phyloP scores from a whole-genome alignment of 2,329 filamentous ascomycete species.

The Talaromyces sp. region DNA sequence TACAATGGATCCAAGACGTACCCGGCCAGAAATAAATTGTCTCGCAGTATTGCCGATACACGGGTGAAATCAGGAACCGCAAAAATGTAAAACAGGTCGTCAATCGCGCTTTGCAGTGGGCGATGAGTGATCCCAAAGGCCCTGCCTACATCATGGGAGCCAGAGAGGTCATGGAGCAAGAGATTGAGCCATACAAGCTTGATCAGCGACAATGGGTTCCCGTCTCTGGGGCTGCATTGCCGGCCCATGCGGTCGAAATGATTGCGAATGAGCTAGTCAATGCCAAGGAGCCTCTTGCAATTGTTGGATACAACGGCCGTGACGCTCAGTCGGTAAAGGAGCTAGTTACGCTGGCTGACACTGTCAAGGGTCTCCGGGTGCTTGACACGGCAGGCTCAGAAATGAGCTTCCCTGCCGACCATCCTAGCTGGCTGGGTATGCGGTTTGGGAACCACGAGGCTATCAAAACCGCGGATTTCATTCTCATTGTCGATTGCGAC shows the following conservation, averaged over 20 bases:
- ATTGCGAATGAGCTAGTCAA: constrained; percentile 40
- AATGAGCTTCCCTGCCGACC: constrained; percentile 45
- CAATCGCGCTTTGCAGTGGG: constrained; percentile 77
- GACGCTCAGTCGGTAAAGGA: constrained; percentile 37
- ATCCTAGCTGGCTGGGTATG: constrained; percentile 60
- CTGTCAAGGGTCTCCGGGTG: constrained; percentile 44
- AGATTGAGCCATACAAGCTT: constrained; percentile 67
- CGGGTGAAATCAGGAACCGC: constrained; percentile 76
- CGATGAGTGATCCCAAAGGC: constrained; percentile 68
- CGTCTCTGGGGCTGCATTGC: constrained; percentile 61
- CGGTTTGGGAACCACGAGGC: constrained; percentile 68
- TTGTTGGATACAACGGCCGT: constrained; percentile 49
- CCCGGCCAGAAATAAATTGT: constrained; percentile 77
- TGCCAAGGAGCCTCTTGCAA: constrained; percentile 44
- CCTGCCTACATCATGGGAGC: constrained; percentile 76
- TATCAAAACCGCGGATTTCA: constrained; percentile 74
- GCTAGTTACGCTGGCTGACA: constrained; percentile 43
- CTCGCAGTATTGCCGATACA: constrained; percentile 78
- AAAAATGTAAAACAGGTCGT: constrained; percentile 87
- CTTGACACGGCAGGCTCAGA: constrained; percentile 50
- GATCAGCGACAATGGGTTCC: constrained; percentile 66
- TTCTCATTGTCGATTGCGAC: constrained; percentile 81
- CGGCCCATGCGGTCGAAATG: constrained; percentile 39
- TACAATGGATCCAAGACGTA: constrained; percentile 82
- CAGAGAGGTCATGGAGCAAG: constrained; percentile 79